Evolutionary conservation across 2,329 filamentous ascomycete species (phyloP), one percentile per base, ranked within the genome.

Genomic region (Neopestalotiopsis rosae): DNA sequence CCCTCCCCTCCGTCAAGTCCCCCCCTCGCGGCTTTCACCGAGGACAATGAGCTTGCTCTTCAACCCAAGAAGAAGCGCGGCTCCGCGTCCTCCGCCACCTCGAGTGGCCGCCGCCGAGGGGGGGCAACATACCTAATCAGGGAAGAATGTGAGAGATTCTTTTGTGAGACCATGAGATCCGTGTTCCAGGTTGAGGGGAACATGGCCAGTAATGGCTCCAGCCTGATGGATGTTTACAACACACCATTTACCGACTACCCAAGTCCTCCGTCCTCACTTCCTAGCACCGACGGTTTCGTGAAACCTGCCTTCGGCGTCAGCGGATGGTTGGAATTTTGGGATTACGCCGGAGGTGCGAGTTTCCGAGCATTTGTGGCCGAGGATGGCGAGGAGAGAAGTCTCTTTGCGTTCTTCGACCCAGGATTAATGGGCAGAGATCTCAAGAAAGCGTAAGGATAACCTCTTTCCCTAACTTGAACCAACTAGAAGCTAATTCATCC

Each of bases 131-230:
- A 93, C 85, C 91, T 91, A 87, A 97, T 97, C 89, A 94, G 92
- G 93, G 94, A 92, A 94, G 94, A 97, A 94, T 97, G 95, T 97
- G 95, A 97, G 94, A 98, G 95, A 89, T 95, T 97, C 92, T 97
- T 97, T 90, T 97, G 95, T 86, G 94, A 95, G 92, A 92, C 91
- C 89, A 93, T 97, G 91, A 92, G 90, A 86, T 86, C 91, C 86
- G 92, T 93, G 87, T 97, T 98, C 90, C 93, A 92, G 88, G 95
- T 94, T 97, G 94, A 97, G 94, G 91, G 92, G 92, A 91, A 90
- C 85, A 82, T 85, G 87, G 88, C 84, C 82, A 84, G 85, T 86
- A 88, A 90, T 90, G 92, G 90, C 92, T 95, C 93, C 90, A 89
- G 92, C 90, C 91, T 92, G 89, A 90, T 92, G 90, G 91, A 90